These are phyloP conservation scores for Plenodomus biglobosus DNA, from an alignment of 2,329 filamentous ascomycete species.

Conservation along the genomic window DNA sequence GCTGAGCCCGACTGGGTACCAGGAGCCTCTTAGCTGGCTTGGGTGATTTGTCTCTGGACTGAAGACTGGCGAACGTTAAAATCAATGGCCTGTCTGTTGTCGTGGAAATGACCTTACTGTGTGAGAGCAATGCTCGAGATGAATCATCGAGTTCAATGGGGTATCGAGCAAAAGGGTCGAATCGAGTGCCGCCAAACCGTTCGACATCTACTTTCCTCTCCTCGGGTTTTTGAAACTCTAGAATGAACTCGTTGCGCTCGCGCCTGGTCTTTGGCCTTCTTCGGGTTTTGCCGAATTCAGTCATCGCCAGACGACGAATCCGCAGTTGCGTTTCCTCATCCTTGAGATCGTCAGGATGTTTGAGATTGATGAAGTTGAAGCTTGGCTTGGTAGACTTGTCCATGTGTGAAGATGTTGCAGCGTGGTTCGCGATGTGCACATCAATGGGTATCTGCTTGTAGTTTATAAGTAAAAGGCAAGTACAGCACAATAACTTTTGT, in stretches of 20 bases:
- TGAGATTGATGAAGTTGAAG: slow-evolving; percentile 38
- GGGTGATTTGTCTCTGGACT: slow-evolving; percentile 21
- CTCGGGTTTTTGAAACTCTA: slow-evolving; percentile 23
- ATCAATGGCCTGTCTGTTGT: background rate
- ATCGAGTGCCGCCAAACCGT: slow-evolving; percentile 21
- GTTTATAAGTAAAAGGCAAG: slow-evolving; percentile 2
- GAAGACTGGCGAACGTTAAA: slow-evolving; percentile 28
- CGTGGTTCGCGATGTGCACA: background rate
- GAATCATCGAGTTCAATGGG: slow-evolving; percentile 30
- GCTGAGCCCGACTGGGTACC: slow-evolving; percentile 31
- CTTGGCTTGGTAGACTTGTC: slow-evolving; percentile 24
- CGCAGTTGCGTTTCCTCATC: slow-evolving; percentile 34
- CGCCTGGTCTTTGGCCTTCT: slow-evolving; percentile 32
- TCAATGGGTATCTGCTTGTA: background rate
- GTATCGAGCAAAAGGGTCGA: slow-evolving; percentile 31
- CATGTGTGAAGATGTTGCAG: slow-evolving; percentile 13
- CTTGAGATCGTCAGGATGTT: slow-evolving; percentile 37
- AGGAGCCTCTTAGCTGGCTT: slow-evolving; percentile 26
- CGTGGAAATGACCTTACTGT: slow-evolving; percentile 19
- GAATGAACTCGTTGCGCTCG: slow-evolving; percentile 29
- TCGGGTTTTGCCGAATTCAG: slow-evolving; percentile 32
- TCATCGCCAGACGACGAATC: slow-evolving; percentile 39
- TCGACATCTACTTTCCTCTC: slow-evolving; percentile 15
- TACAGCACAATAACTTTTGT: background rate
- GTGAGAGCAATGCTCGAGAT: slow-evolving; percentile 24